Evolutionary conservation across 2,329 filamentous ascomycete species (phyloP).

Genomic region (Ophiocordyceps sinensis): DNA sequence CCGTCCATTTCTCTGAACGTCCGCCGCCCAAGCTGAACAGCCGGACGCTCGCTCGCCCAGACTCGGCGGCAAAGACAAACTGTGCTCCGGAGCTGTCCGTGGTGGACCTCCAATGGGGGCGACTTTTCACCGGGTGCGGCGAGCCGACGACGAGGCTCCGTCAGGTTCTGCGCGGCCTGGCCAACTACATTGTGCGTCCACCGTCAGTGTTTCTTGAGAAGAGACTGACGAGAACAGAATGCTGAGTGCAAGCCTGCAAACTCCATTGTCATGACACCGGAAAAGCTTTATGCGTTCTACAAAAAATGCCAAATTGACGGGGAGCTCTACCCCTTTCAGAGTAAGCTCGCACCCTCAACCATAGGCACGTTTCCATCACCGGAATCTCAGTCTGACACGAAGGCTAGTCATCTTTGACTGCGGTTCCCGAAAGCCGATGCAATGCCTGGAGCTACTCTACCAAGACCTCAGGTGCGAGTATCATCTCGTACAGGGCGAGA

Average conservation of each 20-base stretch:
- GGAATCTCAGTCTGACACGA: slow-evolving; percentile 4
- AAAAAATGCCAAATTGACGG: slow-evolving; percentile 45
- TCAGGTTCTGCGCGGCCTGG: slow-evolving; percentile 60
- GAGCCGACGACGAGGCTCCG: slow-evolving; percentile 53
- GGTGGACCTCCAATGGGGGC: slow-evolving; percentile 62
- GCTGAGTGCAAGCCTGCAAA: slow-evolving; percentile 15
- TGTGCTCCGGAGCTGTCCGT: slow-evolving; percentile 16
- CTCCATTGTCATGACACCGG: slow-evolving; percentile 53
- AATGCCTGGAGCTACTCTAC: slow-evolving; percentile 34
- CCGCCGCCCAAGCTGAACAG: slow-evolving; percentile 12
- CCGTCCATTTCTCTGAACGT: slow-evolving; percentile 17
- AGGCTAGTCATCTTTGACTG: slow-evolving; percentile 36
- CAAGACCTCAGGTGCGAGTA: slow-evolving; percentile 41
- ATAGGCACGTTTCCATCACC: background rate
- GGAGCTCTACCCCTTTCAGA: slow-evolving; percentile 55
- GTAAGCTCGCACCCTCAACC: slow-evolving; percentile 25
- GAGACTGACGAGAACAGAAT: slow-evolving; percentile 10
- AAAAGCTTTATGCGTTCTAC: slow-evolving; percentile 65
- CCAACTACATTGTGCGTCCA: slow-evolving; percentile 51
- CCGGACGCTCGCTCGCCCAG: slow-evolving; percentile 1
- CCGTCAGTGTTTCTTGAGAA: background rate
- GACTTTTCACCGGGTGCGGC: slow-evolving; percentile 54
- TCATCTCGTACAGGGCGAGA: slow-evolving; percentile 43
- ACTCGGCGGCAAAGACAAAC: slow-evolving; percentile 2
- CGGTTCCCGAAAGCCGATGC: slow-evolving; percentile 11